Evolutionary conservation across 1,284 basidiomycete species (phyloP).

Genomic region (Rhodotorula sp.): DNA sequence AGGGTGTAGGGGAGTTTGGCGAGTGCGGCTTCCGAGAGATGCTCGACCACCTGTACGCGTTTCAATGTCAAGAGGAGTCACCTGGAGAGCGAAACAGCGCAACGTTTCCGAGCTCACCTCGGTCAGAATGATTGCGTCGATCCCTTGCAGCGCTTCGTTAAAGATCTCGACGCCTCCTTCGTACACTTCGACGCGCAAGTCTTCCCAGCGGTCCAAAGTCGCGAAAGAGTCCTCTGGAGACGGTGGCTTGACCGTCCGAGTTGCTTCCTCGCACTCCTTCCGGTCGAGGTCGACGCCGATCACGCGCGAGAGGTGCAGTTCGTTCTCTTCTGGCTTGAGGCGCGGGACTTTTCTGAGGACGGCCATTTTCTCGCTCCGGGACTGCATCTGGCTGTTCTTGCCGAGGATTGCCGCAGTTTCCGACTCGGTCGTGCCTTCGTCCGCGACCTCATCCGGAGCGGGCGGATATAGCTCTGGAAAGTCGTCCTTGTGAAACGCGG

Average conservation of each 20-base stretch:
- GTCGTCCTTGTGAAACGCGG: constrained; percentile 62
- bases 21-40: constrained; percentile 69
- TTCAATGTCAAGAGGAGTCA: background rate
- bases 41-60: constrained; percentile 62
- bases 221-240: background rate
- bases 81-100: no score
- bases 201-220: constrained; percentile 63
- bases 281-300: constrained; percentile 66
- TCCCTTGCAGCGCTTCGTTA: constrained; percentile 68
- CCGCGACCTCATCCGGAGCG: background rate
- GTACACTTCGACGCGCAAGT: constrained; percentile 70
- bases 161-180: constrained; percentile 72
- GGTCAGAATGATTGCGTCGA: constrained; percentile 78
- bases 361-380: constrained; percentile 3
- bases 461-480: constrained; percentile 29
- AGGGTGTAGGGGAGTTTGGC: constrained; percentile 73
- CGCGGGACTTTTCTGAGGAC: constrained; percentile 20
- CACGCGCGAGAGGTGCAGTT: constrained; percentile 62
- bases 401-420: background rate
- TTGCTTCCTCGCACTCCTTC: constrained; percentile 58
- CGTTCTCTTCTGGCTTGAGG: constrained; percentile 34
- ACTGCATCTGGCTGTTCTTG: background rate
- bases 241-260: constrained; percentile 43
- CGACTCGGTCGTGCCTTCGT: background rate
- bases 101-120: constrained; percentile 70